phyloP scores from a whole-genome alignment of 331 rosid genomes.

The Acacia concinna region DNA sequence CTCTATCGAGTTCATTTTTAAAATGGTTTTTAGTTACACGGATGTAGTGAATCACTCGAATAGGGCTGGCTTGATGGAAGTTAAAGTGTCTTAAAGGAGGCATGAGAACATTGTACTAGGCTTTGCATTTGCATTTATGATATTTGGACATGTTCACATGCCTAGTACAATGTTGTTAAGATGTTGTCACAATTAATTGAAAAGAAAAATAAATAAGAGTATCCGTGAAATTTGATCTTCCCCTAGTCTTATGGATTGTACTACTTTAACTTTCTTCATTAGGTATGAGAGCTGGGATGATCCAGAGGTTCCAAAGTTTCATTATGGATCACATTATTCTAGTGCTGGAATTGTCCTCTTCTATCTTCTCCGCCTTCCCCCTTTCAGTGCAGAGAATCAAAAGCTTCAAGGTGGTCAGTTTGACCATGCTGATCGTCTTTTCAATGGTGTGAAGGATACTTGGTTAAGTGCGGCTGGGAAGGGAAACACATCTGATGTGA shows the following conservation, averaged over 20 bases:
- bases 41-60: neutral
- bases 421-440: conserved; percentile 99
- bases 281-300: conserved; percentile 99
- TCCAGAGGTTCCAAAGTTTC: conserved; percentile 98
- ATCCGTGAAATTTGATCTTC: conserved; percentile 24
- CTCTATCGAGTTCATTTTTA: conserved; percentile 12
- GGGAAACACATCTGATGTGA: conserved; percentile 98
- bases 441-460: conserved; percentile 90
- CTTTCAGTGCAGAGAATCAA: conserved; percentile 94
- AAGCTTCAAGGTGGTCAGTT: conserved; percentile 99
- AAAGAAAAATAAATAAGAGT: neutral
- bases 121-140: conserved; percentile 24
- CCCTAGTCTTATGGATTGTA: conserved; percentile 7
- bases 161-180: too few relatives aligned
- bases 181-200: conserved; percentile 7
- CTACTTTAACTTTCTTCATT: conserved; percentile 25
- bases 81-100: conserved; percentile 17
- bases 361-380: conserved; percentile 95
- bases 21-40: neutral
- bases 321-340: conserved; percentile 98
- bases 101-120: neutral
- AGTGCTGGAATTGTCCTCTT: conserved; percentile 99
- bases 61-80: neutral
- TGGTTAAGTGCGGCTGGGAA: conserved; percentile 99
- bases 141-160: conserved; percentile 14